Conservation (phyloP, 768 basidiomycete genomes). For the Phallus indusiatus region DNA sequence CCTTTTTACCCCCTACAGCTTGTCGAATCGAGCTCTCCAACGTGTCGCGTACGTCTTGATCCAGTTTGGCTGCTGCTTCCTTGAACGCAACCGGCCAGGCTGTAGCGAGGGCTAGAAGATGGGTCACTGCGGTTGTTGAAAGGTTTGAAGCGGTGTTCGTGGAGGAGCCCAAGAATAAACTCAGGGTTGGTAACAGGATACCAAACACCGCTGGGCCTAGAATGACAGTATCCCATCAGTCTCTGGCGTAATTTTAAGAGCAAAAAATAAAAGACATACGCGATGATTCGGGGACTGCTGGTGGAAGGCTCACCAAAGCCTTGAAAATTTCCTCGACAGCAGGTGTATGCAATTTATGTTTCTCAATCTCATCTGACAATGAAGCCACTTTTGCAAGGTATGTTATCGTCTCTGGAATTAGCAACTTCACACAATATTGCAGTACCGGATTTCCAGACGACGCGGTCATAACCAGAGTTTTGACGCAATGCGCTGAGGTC, state of each 20-base stretch:
- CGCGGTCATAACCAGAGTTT: slow-evolving; percentile 71
- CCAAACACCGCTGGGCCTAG: slow-evolving; percentile 59
- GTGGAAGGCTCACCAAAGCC: slow-evolving; percentile 59
- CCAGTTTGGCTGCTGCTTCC: slow-evolving; percentile 66
- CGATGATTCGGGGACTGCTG: slow-evolving; percentile 44
- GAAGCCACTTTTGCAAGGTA: slow-evolving; percentile 65
- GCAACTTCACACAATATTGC: slow-evolving; percentile 56
- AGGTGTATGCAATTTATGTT: slow-evolving; percentile 46
- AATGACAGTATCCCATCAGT: slow-evolving; percentile 9
- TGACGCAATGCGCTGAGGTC: slow-evolving; percentile 86
- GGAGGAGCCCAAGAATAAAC: slow-evolving; percentile 54
- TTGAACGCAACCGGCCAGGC: slow-evolving; percentile 71
- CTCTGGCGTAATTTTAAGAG: neutral
- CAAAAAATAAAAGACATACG: slow-evolving; percentile 36
- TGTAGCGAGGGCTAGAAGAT: slow-evolving; percentile 65
- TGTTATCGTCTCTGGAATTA: slow-evolving; percentile 77
- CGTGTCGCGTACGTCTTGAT: slow-evolving; percentile 42
- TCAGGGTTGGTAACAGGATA: slow-evolving; percentile 66
- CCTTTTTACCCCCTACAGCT: slow-evolving; percentile 41
- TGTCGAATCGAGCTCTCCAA: slow-evolving; percentile 75
- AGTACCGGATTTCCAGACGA: slow-evolving; percentile 55
- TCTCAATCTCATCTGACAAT: slow-evolving; percentile 43
- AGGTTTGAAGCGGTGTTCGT: slow-evolving; percentile 33
- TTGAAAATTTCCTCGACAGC: slow-evolving; percentile 77
- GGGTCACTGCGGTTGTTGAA: slow-evolving; percentile 50